A percentile compares a stretch with the other conserved stretches of the same genome.
Conservation (phyloP, 176 grass and related monocot genomes). For the Canna indica region DNA sequence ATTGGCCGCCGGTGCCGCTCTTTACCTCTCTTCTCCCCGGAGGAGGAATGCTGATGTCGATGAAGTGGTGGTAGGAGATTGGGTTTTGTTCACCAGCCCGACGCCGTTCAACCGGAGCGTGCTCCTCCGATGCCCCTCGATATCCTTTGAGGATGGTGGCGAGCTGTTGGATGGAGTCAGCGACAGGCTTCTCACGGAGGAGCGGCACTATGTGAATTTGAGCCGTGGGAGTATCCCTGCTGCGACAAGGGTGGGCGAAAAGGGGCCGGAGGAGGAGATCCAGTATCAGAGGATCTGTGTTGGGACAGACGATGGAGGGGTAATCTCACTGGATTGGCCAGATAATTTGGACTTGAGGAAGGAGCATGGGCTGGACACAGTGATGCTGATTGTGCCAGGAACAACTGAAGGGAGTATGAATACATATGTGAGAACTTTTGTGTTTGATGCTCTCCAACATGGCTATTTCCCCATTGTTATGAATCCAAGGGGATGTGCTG, state of each 20-base stretch:
- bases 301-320: conserved; percentile 57
- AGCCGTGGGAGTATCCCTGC: conserved; percentile 40
- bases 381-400: conserved; percentile 58
- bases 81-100: conserved; percentile 75
- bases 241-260: background rate
- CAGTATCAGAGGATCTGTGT: conserved; percentile 72
- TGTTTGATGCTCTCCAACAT: conserved; percentile 51
- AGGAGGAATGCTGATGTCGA: background rate
- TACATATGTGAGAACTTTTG: conserved; percentile 39
- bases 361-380: conserved; percentile 77
- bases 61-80: conserved; percentile 48
- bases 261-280: conserved; percentile 17
- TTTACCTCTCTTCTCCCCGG: conserved; percentile 13
- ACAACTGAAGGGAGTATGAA: conserved; percentile 65
- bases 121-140: conserved; percentile 77
- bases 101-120: conserved; percentile 87
- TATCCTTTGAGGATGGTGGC: conserved; percentile 71
- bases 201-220: conserved; percentile 74
- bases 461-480: conserved; percentile 86
- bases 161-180: conserved; percentile 56
- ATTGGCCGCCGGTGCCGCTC: conserved; percentile 29
- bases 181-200: conserved; percentile 55
- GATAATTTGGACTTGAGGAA: conserved; percentile 57
- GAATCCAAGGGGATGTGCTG: conserved; percentile 83
- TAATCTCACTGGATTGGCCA: conserved; percentile 82